A percentile compares a stretch with the other conserved stretches of the same genome.
These are phyloP conservation scores for Flaveria sonorensis DNA, from an alignment of 129 eudicot species.

Conservation along the genomic window DNA sequence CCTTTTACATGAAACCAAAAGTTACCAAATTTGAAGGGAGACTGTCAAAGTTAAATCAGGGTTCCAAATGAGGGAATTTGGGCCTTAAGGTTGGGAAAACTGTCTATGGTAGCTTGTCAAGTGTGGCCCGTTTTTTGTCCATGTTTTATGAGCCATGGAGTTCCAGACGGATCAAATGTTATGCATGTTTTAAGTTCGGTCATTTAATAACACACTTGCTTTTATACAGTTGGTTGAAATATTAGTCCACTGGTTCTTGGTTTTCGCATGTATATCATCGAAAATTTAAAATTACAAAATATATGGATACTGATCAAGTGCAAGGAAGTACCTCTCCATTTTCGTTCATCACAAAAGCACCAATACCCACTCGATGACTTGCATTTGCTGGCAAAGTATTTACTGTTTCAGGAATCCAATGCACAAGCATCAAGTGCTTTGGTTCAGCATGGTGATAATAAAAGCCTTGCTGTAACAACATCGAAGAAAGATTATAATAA, in stretches of 20 bases:
- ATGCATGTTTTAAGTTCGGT: not conserved
- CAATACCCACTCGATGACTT: slow-evolving; percentile 74
- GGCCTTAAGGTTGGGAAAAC: not conserved
- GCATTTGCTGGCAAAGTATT: slow-evolving; percentile 74
- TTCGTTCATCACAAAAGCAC: slow-evolving; percentile 69
- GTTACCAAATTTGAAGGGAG: not conserved
- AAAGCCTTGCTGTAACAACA: slow-evolving; percentile 62
- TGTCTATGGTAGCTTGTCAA: not conserved
- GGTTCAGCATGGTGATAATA: slow-evolving; percentile 80
- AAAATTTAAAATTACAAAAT: not conserved
- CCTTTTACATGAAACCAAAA: not conserved
- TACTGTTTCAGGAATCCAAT: slow-evolving; percentile 60
- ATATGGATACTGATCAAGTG: not conserved
- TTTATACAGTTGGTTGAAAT: not conserved
- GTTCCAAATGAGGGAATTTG: not conserved
- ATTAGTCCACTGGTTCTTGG: not conserved
- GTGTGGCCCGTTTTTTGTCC: not conserved
- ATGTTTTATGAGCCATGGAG: not conserved
- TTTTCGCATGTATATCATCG: not conserved
- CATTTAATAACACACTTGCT: not conserved
- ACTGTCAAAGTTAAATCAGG: not conserved
- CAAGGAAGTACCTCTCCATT: slow-evolving; percentile 51
- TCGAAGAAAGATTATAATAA: not conserved
- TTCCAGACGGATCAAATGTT: not conserved
- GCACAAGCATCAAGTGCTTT: slow-evolving; percentile 68